Conservation (phyloP, 2,329 filamentous ascomycete genomes). For the Parastagonospora nodorum region DNA sequence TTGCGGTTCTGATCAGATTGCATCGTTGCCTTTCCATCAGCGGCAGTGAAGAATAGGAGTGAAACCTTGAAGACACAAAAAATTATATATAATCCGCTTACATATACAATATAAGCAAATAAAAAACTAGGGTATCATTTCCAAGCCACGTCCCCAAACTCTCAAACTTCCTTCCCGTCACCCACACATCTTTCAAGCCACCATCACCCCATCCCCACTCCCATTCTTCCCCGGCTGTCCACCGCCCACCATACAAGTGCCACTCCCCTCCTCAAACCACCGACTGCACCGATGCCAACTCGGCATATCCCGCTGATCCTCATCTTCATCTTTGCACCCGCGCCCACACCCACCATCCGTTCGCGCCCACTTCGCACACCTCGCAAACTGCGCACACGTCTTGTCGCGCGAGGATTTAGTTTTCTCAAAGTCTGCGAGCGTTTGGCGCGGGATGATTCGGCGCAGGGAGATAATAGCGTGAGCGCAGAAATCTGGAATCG, state of each 20-base stretch:
- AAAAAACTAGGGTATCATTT: no score
- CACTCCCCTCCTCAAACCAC: conserved; percentile 35
- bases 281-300: conserved; percentile 41
- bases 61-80: no score
- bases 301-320: conserved; percentile 37
- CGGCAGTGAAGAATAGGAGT: no score
- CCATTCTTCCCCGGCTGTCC: conserved; percentile 18
- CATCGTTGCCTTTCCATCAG: no score
- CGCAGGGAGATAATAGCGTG: conserved; percentile 38
- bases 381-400: conserved; percentile 37
- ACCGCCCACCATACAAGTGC: conserved; percentile 38
- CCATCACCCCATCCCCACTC: neutral
- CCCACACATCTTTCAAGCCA: no score
- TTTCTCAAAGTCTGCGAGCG: conserved; percentile 25
- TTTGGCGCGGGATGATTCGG: conserved; percentile 30
- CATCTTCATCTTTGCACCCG: conserved; percentile 41
- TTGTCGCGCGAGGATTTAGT: conserved; percentile 25
- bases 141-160: no score
- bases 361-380: conserved; percentile 43
- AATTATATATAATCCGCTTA: no score
- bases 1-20: no score
- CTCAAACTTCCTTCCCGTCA: no score
- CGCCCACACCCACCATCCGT: conserved; percentile 35
- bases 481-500: conserved; percentile 37
- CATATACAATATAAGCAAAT: no score